Evolutionary conservation across 352 stramenopile genomes (phyloP).

Genomic region (Phytophthora sansomeana): DNA sequence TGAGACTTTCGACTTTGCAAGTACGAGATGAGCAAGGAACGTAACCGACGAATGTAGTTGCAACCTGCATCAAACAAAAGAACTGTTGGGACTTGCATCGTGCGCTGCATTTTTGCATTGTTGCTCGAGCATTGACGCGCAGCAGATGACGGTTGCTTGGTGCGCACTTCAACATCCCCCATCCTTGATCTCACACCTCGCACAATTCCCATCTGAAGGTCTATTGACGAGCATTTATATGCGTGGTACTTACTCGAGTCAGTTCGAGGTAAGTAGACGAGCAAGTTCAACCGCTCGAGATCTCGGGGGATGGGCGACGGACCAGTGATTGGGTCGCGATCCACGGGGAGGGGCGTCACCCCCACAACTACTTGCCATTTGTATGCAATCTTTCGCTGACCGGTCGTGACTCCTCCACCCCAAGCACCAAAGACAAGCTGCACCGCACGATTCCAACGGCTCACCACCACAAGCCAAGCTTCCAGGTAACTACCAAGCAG

Average conservation of each 20-base stretch:
- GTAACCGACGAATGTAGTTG: not conserved
- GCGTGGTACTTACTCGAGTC: not conserved
- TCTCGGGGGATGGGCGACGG: constrained; percentile 15
- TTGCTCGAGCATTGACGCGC: not conserved
- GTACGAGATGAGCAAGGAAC: constrained; percentile 19
- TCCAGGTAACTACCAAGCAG: constrained; percentile 13
- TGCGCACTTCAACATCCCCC: constrained; percentile 22
- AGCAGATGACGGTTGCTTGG: not conserved
- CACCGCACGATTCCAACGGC: constrained; percentile 20
- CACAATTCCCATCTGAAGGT: not conserved
- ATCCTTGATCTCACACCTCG: constrained; percentile 1
- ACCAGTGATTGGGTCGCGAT: constrained; percentile 24
- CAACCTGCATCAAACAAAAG: too few species aligned
- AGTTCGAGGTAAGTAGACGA: not conserved
- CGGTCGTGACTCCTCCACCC: not conserved
- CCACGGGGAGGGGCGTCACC: constrained; percentile 8
- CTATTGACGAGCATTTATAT: not conserved
- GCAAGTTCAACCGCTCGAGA: constrained; percentile 9
- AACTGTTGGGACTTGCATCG: too few species aligned
- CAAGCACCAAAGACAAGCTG: constrained; percentile 42
- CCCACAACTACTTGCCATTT: not conserved
- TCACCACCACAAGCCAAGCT: constrained; percentile 33
- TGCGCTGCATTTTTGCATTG: not conserved
- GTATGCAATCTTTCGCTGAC: not conserved
- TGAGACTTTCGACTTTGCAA: constrained; percentile 17